A percentile compares a stretch with the other conserved stretches of the same genome.
These are phyloP conservation scores for Neurospora sp. DNA, from an alignment of 2,329 filamentous ascomycete genomes.

Conservation along the genomic window DNA sequence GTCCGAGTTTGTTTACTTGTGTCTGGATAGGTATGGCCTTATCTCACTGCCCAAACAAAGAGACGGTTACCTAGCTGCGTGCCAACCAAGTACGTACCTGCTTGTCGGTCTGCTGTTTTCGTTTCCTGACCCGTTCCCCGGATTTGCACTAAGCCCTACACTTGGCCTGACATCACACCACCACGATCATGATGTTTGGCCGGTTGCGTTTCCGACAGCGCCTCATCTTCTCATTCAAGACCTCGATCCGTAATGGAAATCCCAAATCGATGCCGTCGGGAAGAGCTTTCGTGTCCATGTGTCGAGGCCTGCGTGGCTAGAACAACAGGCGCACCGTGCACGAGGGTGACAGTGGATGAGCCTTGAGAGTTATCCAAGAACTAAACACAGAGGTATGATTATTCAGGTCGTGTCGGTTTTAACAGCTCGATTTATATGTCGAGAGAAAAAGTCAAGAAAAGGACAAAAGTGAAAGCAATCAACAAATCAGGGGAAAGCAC, in stretches of 20 bases:
- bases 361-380: not conserved
- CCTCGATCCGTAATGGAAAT: not conserved
- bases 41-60: not conserved
- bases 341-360: not conserved
- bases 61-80: not conserved
- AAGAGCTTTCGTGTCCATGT: not conserved
- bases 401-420: not conserved
- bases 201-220: not conserved
- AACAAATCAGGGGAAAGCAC: not conserved
- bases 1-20: not conserved
- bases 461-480: not conserved
- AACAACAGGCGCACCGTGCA: not conserved
- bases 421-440: not conserved
- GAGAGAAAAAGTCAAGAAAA: not conserved
- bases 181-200: not conserved
- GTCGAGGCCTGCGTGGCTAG: not conserved
- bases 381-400: not conserved
- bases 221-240: not conserved
- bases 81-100: not conserved
- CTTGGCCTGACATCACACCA: not conserved
- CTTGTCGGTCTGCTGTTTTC: not conserved
- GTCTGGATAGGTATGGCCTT: not conserved
- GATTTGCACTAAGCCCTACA: not conserved
- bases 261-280: not conserved
- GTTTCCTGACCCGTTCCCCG: not conserved